Conservation (phyloP, 495 filamentous ascomycete genomes). For the Penicillium waksmanii region DNA sequence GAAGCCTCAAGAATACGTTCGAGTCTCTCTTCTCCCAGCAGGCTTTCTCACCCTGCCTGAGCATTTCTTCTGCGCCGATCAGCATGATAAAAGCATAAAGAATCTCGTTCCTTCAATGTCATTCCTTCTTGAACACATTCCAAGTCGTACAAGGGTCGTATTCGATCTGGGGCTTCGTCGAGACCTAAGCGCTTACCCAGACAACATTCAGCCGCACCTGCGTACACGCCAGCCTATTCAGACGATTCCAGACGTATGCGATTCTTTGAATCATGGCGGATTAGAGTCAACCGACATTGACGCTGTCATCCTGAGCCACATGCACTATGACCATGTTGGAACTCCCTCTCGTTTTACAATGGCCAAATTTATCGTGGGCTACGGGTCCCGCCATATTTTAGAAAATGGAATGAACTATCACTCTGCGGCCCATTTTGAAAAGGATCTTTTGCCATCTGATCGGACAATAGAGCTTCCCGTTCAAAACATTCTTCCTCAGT, state of each 20-base stretch:
- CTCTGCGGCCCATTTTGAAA: background rate
- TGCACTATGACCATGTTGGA: constrained; percentile 48
- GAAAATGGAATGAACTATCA: background rate
- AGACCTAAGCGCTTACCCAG: constrained; percentile 34
- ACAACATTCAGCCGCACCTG: constrained; percentile 38
- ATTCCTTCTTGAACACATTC: too few species aligned
- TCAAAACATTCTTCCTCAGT: too few species aligned
- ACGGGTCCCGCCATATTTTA: background rate
- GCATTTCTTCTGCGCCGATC: too few species aligned
- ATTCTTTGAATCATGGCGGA: constrained; percentile 34
- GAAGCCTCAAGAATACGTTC: too few species aligned
- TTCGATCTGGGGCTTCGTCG: constrained; percentile 44
- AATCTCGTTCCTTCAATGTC: too few species aligned
- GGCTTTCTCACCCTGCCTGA: too few species aligned
- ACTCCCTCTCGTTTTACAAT: constrained; percentile 37
- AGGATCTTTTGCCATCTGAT: background rate
- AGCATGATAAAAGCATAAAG: too few species aligned
- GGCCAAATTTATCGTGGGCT: constrained; percentile 17
- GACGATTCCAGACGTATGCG: constrained; percentile 1
- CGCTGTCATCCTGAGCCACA: constrained; percentile 42
- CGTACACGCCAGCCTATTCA: constrained; percentile 15
- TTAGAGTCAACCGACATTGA: constrained; percentile 41
- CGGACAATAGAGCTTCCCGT: background rate
- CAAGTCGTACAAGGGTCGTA: constrained; percentile 19
- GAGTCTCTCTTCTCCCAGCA: too few species aligned